Conservation (phyloP, 202 grass and related monocot genomes). For the Sporobolus alterniflorus region DNA sequence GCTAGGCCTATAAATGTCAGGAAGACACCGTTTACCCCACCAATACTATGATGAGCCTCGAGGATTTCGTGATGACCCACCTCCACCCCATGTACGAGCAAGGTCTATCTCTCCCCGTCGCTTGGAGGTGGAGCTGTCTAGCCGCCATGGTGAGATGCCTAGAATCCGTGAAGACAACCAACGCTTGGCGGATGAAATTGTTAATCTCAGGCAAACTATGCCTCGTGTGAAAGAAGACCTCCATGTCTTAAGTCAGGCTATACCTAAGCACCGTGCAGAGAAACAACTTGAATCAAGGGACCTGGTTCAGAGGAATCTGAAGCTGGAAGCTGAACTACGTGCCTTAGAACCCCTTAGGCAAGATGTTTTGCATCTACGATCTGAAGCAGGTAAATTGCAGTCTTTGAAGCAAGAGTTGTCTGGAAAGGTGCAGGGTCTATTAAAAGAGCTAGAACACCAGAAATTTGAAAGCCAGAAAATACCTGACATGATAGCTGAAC, state of each 20-base stretch:
- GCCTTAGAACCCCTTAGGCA: constrained; percentile 66
- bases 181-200: constrained; percentile 64
- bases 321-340: constrained; percentile 80
- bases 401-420: constrained; percentile 60
- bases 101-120: constrained; percentile 47
- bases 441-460: constrained; percentile 67
- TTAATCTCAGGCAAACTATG: constrained; percentile 57
- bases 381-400: constrained; percentile 58
- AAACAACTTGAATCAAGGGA: constrained; percentile 82
- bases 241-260: constrained; percentile 62
- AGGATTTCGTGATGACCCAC: constrained; percentile 53
- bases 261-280: constrained; percentile 73
- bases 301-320: constrained; percentile 80
- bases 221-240: constrained; percentile 52
- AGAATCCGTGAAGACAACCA: constrained; percentile 72
- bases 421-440: constrained; percentile 65
- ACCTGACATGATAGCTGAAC: constrained; percentile 57
- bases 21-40: constrained; percentile 58
- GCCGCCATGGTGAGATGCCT: constrained; percentile 53
- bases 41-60: constrained; percentile 49
- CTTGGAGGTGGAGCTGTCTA: constrained; percentile 63
- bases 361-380: constrained; percentile 60
- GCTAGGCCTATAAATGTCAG: constrained; percentile 65
- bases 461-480: constrained; percentile 67
- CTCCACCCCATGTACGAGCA: constrained; percentile 35